Percentiles rank a stretch among this genome's conserved stretches.
Conservation (phyloP, 495 filamentous ascomycete genomes). For the Xylaria flabelliformis region DNA sequence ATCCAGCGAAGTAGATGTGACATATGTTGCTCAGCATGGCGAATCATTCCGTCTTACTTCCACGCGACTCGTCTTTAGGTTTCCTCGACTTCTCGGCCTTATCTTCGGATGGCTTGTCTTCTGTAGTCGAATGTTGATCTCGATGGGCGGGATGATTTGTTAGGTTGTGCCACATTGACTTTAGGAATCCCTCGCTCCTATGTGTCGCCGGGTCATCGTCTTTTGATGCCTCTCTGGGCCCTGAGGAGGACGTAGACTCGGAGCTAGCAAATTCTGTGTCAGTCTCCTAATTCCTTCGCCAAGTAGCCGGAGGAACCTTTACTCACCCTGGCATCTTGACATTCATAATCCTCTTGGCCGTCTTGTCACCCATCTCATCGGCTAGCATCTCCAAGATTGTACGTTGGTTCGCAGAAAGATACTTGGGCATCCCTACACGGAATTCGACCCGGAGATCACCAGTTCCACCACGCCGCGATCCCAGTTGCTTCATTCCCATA, state of each 20-base stretch:
- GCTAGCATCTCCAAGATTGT: conserved; percentile 93
- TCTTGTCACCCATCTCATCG: conserved; percentile 91
- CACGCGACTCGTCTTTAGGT: conserved; percentile 56
- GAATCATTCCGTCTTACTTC: neutral
- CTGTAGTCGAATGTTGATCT: conserved; percentile 36
- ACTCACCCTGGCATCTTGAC: conserved; percentile 47
- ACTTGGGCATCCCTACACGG: conserved; percentile 94
- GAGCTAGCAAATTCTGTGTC: conserved; percentile 9
- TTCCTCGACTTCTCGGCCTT: conserved; percentile 47
- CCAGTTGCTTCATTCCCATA: conserved; percentile 89
- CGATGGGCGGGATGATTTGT: conserved; percentile 72
- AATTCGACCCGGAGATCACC: conserved; percentile 94
- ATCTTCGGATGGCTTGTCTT: conserved; percentile 9
- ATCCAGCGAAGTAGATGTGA: conserved; percentile 26
- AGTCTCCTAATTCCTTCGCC: neutral
- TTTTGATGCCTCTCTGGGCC: conserved; percentile 29
- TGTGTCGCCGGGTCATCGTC: conserved; percentile 53
- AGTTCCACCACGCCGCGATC: conserved; percentile 55
- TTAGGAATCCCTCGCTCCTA: conserved; percentile 84
- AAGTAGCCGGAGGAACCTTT: neutral
- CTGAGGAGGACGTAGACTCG: conserved; percentile 8
- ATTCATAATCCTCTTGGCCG: conserved; percentile 89
- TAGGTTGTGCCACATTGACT: conserved; percentile 85
- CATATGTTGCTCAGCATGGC: conserved; percentile 28
- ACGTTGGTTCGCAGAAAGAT: conserved; percentile 84